Percentiles rank a stretch among this genome's conserved stretches.
phyloP scores from a whole-genome alignment of 306 rosid species.

The Ziziphus jujuba region DNA sequence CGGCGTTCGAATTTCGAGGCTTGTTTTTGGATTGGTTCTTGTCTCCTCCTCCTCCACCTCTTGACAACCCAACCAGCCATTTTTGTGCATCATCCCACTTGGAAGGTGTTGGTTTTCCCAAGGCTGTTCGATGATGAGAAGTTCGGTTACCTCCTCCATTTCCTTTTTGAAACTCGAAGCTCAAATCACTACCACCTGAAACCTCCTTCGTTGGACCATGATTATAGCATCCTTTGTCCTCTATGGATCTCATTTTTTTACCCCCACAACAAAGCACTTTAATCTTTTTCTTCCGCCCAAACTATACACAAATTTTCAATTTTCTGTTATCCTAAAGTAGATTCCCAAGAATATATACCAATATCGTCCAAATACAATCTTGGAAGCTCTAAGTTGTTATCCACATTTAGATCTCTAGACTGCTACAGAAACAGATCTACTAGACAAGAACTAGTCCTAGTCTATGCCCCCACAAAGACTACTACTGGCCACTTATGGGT shows the following conservation, averaged over 20 bases:
- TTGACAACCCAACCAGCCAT: slow-evolving; percentile 89
- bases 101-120: slow-evolving; percentile 88
- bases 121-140: slow-evolving; percentile 53
- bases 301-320: not conserved
- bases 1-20: slow-evolving; percentile 91
- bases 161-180: slow-evolving; percentile 79
- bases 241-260: slow-evolving; percentile 88
- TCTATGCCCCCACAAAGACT: slow-evolving; percentile 20
- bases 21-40: slow-evolving; percentile 63
- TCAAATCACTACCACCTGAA: slow-evolving; percentile 40
- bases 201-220: slow-evolving; percentile 51
- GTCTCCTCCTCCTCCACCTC: slow-evolving; percentile 82
- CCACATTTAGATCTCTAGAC: slow-evolving; percentile 4
- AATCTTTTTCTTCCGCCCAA: not conserved
- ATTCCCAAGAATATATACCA: slow-evolving; percentile 1
- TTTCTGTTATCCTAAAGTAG: slow-evolving; percentile 2
- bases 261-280: not conserved
- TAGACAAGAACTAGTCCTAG: slow-evolving; percentile 11
- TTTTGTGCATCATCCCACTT: slow-evolving; percentile 99
- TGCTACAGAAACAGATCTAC: slow-evolving; percentile 17
- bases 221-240: slow-evolving; percentile 69
- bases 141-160: slow-evolving; percentile 48
- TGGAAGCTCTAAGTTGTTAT: not conserved
- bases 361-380: slow-evolving; percentile 30
- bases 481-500: slow-evolving; percentile 1